A percentile compares a stretch with the other conserved stretches of the same genome.
phyloP scores from a whole-genome alignment of 257 asterid genomes.

The Schizonepeta tenuifolia region DNA sequence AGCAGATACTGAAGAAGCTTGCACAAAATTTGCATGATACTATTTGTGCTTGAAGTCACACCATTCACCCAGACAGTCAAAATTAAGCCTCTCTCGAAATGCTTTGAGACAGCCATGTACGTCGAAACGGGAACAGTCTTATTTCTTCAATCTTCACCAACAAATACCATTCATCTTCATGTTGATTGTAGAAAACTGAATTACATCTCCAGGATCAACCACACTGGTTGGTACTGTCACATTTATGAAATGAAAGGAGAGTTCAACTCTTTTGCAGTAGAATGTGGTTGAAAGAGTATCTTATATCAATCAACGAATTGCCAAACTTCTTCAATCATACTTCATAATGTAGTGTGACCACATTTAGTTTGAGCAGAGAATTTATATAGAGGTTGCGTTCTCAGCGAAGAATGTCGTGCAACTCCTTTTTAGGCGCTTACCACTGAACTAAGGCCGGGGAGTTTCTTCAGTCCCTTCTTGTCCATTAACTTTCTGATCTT shows the following conservation, averaged over 20 bases:
- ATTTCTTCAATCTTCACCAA: constrained; percentile 15
- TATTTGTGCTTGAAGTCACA: not conserved
- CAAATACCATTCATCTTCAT: constrained; percentile 3
- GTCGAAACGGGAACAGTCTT: not conserved
- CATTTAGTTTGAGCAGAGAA: not conserved
- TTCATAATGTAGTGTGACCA: constrained; percentile 33
- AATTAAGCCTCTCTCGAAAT: constrained; percentile 2
- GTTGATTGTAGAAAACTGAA: constrained; percentile 1
- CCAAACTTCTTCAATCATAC: constrained; percentile 49
- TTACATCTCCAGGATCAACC: not conserved
- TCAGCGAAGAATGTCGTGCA: not conserved
- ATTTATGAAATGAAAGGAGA: constrained; percentile 56
- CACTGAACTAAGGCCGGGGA: constrained; percentile 60
- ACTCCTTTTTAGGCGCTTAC: constrained; percentile 44
- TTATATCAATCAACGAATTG: constrained; percentile 56
- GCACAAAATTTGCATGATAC: not conserved
- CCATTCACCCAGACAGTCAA: not conserved
- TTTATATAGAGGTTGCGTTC: constrained; percentile 3
- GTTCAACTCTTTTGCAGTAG: constrained; percentile 44
- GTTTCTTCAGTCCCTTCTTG: constrained; percentile 55
- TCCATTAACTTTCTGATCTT: constrained; percentile 60
- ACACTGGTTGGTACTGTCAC: constrained; percentile 14
- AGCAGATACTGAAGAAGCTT: not conserved
- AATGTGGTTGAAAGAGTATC: constrained; percentile 1
- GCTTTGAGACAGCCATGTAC: constrained; percentile 7